Base-by-base conservation (phyloP, 1,284 basidiomycete species). In the Cyathus pygmaeus region DNA sequence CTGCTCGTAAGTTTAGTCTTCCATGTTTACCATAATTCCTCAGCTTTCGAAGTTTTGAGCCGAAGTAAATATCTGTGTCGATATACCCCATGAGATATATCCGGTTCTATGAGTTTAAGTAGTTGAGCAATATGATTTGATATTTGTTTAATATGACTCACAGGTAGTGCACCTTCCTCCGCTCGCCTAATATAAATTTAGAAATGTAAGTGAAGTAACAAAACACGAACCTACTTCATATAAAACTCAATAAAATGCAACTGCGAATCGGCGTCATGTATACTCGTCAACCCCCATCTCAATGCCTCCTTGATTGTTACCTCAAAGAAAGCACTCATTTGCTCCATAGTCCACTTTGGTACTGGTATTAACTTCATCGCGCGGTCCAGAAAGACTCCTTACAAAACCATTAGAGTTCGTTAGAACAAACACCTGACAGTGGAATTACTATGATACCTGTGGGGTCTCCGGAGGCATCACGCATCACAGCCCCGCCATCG, bases 241-340 rank as follows among this genome's bases (percentile, higher is more conserved):
- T 89, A 93, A 65, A 95, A 93, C 2, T 81, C 76, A n/a, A 94
- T 85, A 49, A 85, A 83, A 1, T 79, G 77, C 1, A 84, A 81
- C 15, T 76, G 75, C 0, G 89, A 82, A 19, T 80, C 83, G 0
- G 95, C 95, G 70, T 97, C 95, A 64, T 96, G 94, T 7, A 97
- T 88, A 17, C 87, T 90, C 0, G 93, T 95, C 53, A 98, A 75
- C 4, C 95, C 95, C 50, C 88, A 85, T 2, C 85, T 81, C 17
- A 95, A 79, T 0, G 91, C 94, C 67, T 93, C 89, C 33, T 79
- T 76, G 53, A 91, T 83, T 0, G 93, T 84, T 19, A 82, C 80
- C n/a, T 87, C 78, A 57, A 93, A 90, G 70, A 85, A 93, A 21
- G 82, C 78, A 33, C 81, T 71, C 71, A 90, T 83, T 65, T 90